A percentile compares a stretch with the other conserved stretches of the same genome.
phyloP scores from a whole-genome alignment of 2,329 filamentous ascomycete genomes.

The Gyromitra esculenta region DNA sequence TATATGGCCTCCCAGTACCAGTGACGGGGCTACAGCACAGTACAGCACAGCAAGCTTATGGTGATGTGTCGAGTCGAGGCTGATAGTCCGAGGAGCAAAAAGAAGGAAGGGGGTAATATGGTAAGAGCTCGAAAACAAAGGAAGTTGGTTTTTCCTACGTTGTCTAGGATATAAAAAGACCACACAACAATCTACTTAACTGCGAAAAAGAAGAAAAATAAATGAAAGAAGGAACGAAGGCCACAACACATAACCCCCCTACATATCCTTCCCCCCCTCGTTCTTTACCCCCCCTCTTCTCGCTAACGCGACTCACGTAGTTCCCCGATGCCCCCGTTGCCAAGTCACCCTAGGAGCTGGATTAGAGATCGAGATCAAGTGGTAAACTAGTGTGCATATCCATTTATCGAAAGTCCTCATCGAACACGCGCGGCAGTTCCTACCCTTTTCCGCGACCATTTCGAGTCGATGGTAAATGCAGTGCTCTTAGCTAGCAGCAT shows the following conservation, averaged over 20 bases:
- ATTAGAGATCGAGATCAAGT: constrained; percentile 42
- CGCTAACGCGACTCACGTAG: constrained; percentile 39
- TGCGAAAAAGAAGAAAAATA: constrained; percentile 15
- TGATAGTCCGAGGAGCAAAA: constrained; percentile 5
- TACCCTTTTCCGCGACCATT: constrained; percentile 10
- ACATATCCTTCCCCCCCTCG: constrained; percentile 25
- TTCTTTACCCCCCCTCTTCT: constrained; percentile 21
- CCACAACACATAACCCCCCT: constrained; percentile 29
- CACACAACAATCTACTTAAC: constrained; percentile 21
- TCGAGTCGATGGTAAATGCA: constrained; percentile 32
- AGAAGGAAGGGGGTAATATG: background rate
- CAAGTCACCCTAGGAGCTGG: constrained; percentile 28
- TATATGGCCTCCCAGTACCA: background rate
- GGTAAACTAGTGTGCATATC: constrained; percentile 28
- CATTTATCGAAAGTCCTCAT: constrained; percentile 29
- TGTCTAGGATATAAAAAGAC: constrained; percentile 1
- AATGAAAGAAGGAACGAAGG: constrained; percentile 33
- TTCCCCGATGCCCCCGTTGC: constrained; percentile 24
- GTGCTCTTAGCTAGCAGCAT: constrained; percentile 23
- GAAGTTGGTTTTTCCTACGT: constrained; percentile 14
- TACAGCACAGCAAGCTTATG: background rate
- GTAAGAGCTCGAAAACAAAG: constrained; percentile 28
- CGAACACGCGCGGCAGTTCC: constrained; percentile 40
- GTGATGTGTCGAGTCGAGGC: constrained; percentile 16
- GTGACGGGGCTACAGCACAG: constrained; percentile 13